These are phyloP conservation scores for Sideroxylon spinosum DNA, from an alignment of 179 eudicot genomes.

Conservation along the genomic window DNA sequence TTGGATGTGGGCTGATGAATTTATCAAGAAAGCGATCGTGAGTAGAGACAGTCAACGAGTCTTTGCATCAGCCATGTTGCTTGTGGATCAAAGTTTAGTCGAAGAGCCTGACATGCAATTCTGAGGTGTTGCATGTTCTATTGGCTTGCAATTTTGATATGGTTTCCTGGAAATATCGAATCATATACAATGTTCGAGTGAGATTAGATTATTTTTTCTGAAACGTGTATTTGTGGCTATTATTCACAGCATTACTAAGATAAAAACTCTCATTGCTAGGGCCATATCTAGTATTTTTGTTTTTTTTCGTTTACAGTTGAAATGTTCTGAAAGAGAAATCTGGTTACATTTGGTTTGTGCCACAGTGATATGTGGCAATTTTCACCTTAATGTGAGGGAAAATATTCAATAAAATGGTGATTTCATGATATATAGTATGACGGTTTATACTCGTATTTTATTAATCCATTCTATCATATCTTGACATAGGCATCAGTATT, in stretches of 20 bases:
- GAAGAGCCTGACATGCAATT: not conserved
- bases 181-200: not conserved
- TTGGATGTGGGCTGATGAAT: slow-evolving; percentile 80
- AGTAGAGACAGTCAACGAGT: slow-evolving; percentile 4
- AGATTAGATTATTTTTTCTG: not conserved
- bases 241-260: not conserved
- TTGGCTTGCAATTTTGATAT: slow-evolving; percentile 8
- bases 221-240: not conserved
- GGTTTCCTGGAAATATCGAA: not conserved
- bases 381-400: too few relatives aligned
- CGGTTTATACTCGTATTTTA: too few relatives aligned
- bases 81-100: not conserved
- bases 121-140: not conserved
- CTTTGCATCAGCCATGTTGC: not conserved
- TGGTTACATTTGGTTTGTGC: too few relatives aligned
- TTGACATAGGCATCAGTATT: too few relatives aligned
- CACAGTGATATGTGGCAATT: too few relatives aligned
- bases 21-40: slow-evolving; percentile 74
- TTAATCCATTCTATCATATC: too few relatives aligned
- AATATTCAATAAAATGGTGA: too few relatives aligned
- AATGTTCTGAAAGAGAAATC: too few relatives aligned
- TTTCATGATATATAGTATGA: too few relatives aligned
- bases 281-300: too few relatives aligned
- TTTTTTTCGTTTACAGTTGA: too few relatives aligned
- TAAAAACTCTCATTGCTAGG: not conserved